These are phyloP conservation scores for Xylaria telfairii DNA, from an alignment of 495 filamentous ascomycete species.

Conservation along the genomic window DNA sequence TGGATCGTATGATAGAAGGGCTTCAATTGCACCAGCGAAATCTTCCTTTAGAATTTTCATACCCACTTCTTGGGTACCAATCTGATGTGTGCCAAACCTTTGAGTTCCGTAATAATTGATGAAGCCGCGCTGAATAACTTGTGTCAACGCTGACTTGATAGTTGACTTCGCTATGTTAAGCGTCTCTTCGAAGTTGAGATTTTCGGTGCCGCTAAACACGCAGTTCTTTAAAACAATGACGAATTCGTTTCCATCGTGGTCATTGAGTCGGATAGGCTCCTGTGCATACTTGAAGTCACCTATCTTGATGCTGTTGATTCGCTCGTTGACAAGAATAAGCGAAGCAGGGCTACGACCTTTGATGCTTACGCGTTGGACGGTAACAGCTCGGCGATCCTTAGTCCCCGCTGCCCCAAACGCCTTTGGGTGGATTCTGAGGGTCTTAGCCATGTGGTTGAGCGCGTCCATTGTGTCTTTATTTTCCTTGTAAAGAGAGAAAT, in stretches of 20 bases:
- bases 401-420: constrained; percentile 88
- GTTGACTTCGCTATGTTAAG: constrained; percentile 44
- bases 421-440: constrained; percentile 69
- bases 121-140: constrained; percentile 74
- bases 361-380: constrained; percentile 82
- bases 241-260: constrained; percentile 89
- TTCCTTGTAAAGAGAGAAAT: constrained; percentile 96
- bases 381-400: constrained; percentile 90
- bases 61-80: constrained; percentile 81
- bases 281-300: constrained; percentile 80
- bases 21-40: constrained; percentile 76
- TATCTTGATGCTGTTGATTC: constrained; percentile 62
- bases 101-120: constrained; percentile 97
- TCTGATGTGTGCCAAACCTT: constrained; percentile 85
- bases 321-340: constrained; percentile 70
- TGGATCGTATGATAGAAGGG: constrained; percentile 70
- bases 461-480: constrained; percentile 99
- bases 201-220: constrained; percentile 56
- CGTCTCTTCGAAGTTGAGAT: constrained; percentile 43
- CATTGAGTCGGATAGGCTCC: constrained; percentile 76
- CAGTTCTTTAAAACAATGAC: constrained; percentile 87
- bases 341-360: constrained; percentile 67
- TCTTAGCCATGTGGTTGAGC: constrained; percentile 70
- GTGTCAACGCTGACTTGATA: constrained; percentile 50
- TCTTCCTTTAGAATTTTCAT: constrained; percentile 81